These are phyloP conservation scores for Acer negundo DNA, from an alignment of 345 rosid species.

Conservation along the genomic window DNA sequence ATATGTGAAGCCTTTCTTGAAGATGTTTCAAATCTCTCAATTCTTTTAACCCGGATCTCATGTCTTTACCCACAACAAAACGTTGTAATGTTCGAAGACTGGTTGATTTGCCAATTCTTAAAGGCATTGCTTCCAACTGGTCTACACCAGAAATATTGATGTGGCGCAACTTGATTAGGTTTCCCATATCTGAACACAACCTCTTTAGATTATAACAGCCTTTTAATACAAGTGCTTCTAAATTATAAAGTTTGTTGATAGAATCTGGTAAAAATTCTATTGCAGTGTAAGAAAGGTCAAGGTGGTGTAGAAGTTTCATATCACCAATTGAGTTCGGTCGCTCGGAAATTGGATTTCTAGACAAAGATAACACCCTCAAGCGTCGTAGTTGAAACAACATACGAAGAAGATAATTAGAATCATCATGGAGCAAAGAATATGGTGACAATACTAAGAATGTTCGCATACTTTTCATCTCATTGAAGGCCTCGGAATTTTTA, in stretches of 20 bases:
- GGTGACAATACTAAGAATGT: not conserved
- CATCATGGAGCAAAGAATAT: not conserved
- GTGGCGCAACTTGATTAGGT: slow-evolving; percentile 1
- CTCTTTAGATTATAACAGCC: not conserved
- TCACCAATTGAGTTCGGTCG: not conserved
- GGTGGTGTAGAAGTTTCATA: slow-evolving; percentile 13
- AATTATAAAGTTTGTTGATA: slow-evolving; percentile 2
- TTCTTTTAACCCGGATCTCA: not conserved
- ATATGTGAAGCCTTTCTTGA: not conserved
- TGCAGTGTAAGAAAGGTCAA: not conserved
- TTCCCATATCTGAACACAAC: slow-evolving; percentile 12
- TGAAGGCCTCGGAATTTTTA: not conserved
- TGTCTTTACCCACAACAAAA: slow-evolving; percentile 6
- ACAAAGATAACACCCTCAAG: slow-evolving; percentile 15
- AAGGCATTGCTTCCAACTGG: slow-evolving; percentile 8
- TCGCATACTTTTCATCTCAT: not conserved
- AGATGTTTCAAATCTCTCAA: not conserved
- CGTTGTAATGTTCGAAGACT: not conserved
- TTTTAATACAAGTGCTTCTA: not conserved
- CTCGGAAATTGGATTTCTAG: not conserved
- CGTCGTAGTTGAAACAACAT: not conserved
- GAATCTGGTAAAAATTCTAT: slow-evolving; percentile 13
- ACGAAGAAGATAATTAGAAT: not conserved
- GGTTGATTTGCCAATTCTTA: not conserved
- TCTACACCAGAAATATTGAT: not conserved